These are phyloP conservation scores for Cordyceps militaris DNA, from an alignment of 2,329 filamentous ascomycete genomes.

Conservation along the genomic window DNA sequence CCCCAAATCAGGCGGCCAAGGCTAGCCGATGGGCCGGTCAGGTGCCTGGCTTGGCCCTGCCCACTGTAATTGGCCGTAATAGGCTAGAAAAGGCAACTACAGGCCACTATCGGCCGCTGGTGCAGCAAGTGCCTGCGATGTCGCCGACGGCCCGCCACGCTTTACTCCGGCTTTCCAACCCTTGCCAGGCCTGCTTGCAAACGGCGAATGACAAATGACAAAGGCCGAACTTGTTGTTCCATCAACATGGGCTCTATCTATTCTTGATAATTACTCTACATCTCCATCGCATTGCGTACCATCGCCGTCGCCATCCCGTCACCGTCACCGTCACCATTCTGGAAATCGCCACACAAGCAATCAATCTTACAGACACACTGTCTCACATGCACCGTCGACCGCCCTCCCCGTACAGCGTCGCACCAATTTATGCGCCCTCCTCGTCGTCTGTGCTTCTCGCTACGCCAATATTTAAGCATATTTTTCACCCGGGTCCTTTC, in stretches of 20 bases:
- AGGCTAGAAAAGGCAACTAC: not conserved
- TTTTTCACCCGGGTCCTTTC: not conserved
- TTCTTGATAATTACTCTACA: no score
- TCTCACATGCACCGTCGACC: not conserved
- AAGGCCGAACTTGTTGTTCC: no score
- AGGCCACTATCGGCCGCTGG: not conserved
- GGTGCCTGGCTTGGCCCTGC: not conserved
- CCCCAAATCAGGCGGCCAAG: not conserved
- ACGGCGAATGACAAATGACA: not conserved
- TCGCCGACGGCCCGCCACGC: constrained; percentile 8
- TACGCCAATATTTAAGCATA: constrained; percentile 1
- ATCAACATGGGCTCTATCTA: not conserved
- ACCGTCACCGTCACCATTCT: not conserved
- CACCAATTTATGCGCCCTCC: not conserved
- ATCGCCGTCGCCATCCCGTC: not conserved
- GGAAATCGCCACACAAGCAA: not conserved
- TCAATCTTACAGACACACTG: not conserved
- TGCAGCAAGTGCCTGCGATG: not conserved
- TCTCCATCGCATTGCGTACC: not conserved
- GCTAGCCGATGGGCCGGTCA: constrained; percentile 7
- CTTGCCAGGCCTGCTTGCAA: not conserved
- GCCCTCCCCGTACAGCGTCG: not conserved
- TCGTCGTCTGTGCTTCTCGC: not conserved
- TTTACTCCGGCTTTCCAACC: not conserved
- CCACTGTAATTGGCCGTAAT: not conserved